A percentile compares a stretch with the other conserved stretches of the same genome.
Conservation (phyloP, 2,329 filamentous ascomycete species). For the Elsinoe arachidis region DNA sequence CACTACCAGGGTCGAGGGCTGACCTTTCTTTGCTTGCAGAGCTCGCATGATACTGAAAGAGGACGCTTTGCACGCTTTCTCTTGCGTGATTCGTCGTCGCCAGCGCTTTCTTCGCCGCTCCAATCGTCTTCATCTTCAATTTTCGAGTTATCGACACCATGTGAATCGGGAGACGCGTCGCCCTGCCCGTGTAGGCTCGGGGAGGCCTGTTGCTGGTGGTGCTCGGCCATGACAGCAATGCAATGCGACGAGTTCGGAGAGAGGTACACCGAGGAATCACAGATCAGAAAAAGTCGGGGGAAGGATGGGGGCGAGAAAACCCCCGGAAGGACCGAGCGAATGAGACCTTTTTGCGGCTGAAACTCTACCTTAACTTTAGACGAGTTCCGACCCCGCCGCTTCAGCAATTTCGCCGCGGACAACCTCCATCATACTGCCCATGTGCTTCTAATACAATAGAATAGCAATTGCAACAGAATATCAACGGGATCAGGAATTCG, state of each 20-base stretch:
- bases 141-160: conserved; percentile 13
- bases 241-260: background rate
- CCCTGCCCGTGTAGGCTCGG: conserved; percentile 11
- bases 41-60: conserved; percentile 54
- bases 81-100: conserved; percentile 33
- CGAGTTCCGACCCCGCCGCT: no score
- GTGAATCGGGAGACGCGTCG: conserved; percentile 3
- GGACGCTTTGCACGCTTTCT: conserved; percentile 30
- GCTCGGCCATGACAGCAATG: conserved; percentile 1
- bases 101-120: conserved; percentile 30
- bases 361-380: no score
- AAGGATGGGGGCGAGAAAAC: no score
- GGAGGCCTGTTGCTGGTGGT: conserved; percentile 10
- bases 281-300: no score
- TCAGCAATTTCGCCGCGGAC: no score
- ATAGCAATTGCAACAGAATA: no score
- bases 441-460: no score
- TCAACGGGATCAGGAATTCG: no score
- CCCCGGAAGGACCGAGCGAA: background rate
- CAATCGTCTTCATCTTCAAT: conserved; percentile 28
- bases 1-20: conserved; percentile 16
- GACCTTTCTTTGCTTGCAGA: conserved; percentile 75
- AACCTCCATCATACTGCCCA: no score
- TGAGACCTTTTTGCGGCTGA: background rate
- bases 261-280: conserved; percentile 13